Evolutionary conservation across 164 flowering plant genomes (phyloP).

Genomic region (Chloranthus sessilifolius): DNA sequence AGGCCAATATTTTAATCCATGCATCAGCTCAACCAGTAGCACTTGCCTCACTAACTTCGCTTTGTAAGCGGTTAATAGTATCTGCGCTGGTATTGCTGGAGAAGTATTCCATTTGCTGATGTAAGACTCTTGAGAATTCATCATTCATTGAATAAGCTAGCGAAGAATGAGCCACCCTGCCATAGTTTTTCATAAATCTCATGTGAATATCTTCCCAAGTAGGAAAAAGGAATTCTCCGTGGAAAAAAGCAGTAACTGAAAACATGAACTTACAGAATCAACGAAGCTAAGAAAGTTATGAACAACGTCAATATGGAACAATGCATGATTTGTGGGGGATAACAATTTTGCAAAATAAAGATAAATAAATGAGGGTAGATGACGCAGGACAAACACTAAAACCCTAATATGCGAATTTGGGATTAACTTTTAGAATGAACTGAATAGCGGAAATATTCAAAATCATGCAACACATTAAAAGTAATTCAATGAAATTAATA

Average conservation of each 20-base stretch:
- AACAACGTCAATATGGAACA: too few relatives aligned
- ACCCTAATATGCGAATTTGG: too few relatives aligned
- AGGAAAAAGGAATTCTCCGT: slow-evolving; percentile 95
- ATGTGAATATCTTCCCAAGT: slow-evolving; percentile 92
- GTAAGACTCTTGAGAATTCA: slow-evolving; percentile 94
- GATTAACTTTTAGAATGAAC: too few relatives aligned
- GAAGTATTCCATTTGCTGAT: slow-evolving; percentile 97
- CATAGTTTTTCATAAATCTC: slow-evolving; percentile 98
- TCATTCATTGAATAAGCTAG: slow-evolving; percentile 99
- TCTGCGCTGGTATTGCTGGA: slow-evolving; percentile 91
- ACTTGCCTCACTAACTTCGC: slow-evolving; percentile 97
- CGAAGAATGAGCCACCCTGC: slow-evolving; percentile 74
- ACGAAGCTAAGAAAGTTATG: too few relatives aligned
- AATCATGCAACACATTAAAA: too few relatives aligned
- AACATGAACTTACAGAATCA: background rate
- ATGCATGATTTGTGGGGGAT: too few relatives aligned
- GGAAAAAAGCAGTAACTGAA: slow-evolving; percentile 15
- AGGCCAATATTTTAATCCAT: too few relatives aligned
- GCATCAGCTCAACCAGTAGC: slow-evolving; percentile 5
- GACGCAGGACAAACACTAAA: too few relatives aligned
- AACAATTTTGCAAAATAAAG: too few relatives aligned
- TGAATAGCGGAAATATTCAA: too few relatives aligned
- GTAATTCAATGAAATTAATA: too few relatives aligned
- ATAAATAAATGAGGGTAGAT: too few relatives aligned
- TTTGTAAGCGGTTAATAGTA: slow-evolving; percentile 81